phyloP scores from a whole-genome alignment of 345 rosid species.

The Eucalyptus erythrocorys region DNA sequence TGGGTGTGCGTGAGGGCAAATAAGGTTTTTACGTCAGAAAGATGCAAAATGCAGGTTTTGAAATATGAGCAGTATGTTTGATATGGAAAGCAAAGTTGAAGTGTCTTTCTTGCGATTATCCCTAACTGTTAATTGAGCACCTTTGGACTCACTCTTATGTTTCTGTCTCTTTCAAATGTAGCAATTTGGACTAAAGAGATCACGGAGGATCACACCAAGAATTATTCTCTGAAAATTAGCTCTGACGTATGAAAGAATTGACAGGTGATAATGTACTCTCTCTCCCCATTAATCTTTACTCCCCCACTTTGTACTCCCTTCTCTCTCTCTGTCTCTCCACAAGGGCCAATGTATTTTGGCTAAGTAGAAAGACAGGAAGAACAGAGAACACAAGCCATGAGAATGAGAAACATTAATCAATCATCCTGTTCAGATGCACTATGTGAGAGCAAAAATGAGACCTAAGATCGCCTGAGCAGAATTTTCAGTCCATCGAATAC shows the following conservation, averaged over 20 bases:
- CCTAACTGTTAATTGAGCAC: background rate
- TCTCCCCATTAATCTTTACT: background rate
- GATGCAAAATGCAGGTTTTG: background rate
- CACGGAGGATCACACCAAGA: background rate
- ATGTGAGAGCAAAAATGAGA: background rate
- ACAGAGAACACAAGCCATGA: background rate
- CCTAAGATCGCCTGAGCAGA: background rate
- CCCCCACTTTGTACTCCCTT: background rate
- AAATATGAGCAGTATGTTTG: background rate
- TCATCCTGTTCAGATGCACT: background rate
- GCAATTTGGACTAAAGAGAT: background rate
- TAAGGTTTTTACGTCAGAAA: background rate
- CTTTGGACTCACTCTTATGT: background rate
- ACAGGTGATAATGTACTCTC: background rate
- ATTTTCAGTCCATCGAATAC: background rate
- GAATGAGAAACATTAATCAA: background rate
- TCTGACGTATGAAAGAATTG: background rate
- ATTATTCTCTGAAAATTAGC: background rate
- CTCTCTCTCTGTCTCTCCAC: background rate
- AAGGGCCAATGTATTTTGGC: background rate
- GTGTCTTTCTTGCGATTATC: background rate
- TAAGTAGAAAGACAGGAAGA: background rate
- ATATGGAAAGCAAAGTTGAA: background rate
- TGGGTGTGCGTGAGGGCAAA: background rate
- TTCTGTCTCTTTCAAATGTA: background rate